phyloP scores from a whole-genome alignment of 2,329 filamentous ascomycete species.

The Helotiales sp. region DNA sequence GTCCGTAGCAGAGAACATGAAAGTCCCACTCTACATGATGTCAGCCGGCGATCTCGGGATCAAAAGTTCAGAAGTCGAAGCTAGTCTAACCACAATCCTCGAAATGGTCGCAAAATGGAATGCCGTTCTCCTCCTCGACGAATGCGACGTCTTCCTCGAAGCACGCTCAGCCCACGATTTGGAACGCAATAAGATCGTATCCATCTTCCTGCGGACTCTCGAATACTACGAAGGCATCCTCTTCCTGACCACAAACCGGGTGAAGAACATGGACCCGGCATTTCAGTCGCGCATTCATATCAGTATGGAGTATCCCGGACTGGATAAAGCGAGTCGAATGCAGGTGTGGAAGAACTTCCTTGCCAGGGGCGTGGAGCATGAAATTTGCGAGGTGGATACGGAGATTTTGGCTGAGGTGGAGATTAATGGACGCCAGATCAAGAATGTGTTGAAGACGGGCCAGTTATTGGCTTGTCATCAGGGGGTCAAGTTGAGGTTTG shows the following conservation, averaged over 20 bases:
- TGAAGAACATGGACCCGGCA: slow-evolving; percentile 43
- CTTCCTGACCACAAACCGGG: slow-evolving; percentile 47
- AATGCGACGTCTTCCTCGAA: slow-evolving; percentile 66
- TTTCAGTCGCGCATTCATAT: slow-evolving; percentile 45
- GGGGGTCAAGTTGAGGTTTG: slow-evolving; percentile 8
- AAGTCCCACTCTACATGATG: slow-evolving; percentile 40
- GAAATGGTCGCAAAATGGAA: slow-evolving; percentile 77
- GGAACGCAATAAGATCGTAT: slow-evolving; percentile 49
- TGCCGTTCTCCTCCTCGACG: slow-evolving; percentile 72
- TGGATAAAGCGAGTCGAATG: slow-evolving; percentile 31
- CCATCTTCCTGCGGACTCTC: slow-evolving; percentile 45
- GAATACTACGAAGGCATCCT: slow-evolving; percentile 49
- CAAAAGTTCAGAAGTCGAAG: slow-evolving; percentile 46
- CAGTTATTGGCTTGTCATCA: slow-evolving; percentile 20
- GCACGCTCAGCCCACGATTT: slow-evolving; percentile 42
- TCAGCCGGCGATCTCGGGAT: slow-evolving; percentile 36
- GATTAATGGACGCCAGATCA: slow-evolving; percentile 45
- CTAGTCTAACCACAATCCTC: slow-evolving; percentile 68
- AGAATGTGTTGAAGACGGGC: slow-evolving; percentile 44
- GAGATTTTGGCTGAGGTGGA: slow-evolving; percentile 29
- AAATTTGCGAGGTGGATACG: slow-evolving; percentile 32
- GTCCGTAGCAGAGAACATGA: slow-evolving; percentile 39
- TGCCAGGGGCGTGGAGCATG: slow-evolving; percentile 30
- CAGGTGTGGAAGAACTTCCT: slow-evolving; percentile 37
- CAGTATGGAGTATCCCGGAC: slow-evolving; percentile 36